Conservation (phyloP, 192 early-diverging fungal genomes). For the Jimgerdemannia flammicorona region DNA sequence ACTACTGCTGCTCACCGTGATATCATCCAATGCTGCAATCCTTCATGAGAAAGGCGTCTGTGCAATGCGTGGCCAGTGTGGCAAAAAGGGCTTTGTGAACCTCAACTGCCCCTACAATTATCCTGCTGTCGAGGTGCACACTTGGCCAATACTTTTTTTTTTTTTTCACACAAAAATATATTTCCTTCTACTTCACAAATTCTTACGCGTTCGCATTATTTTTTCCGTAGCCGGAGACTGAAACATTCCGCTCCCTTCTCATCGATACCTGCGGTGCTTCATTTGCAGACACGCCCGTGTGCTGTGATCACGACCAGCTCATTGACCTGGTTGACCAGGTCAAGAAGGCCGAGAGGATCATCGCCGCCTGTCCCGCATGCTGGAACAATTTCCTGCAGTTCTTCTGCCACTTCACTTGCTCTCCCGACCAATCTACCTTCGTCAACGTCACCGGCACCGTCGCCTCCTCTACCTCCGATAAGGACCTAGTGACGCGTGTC, state of each 20-base stretch:
- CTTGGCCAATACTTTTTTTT: conserved; percentile 10
- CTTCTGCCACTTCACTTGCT: conserved; percentile 64
- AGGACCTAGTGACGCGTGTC: conserved; percentile 35
- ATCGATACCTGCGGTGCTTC: conserved; percentile 48
- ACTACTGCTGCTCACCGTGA: background rate
- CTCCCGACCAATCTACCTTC: conserved; percentile 59
- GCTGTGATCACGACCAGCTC: conserved; percentile 55
- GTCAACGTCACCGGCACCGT: conserved; percentile 50
- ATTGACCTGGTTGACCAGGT: conserved; percentile 40
- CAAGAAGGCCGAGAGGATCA: conserved; percentile 48
- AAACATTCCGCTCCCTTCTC: conserved; percentile 32
- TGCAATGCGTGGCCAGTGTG: conserved; percentile 59
- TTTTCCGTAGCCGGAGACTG: conserved; percentile 29
- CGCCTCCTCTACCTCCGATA: conserved; percentile 16
- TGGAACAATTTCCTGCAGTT: conserved; percentile 63
- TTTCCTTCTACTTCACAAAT: background rate
- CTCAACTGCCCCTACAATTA: conserved; percentile 51
- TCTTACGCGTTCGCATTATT: background rate
- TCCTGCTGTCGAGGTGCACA: conserved; percentile 28
- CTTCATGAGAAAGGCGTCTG: conserved; percentile 51
- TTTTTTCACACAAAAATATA: background rate
- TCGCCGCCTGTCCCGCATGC: conserved; percentile 60
- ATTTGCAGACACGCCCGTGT: conserved; percentile 41
- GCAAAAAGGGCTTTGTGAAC: conserved; percentile 25
- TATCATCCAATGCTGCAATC: conserved; percentile 12